phyloP scores from a whole-genome alignment of 1,139 yeast genomes.

The Geotrichum fermentans region DNA sequence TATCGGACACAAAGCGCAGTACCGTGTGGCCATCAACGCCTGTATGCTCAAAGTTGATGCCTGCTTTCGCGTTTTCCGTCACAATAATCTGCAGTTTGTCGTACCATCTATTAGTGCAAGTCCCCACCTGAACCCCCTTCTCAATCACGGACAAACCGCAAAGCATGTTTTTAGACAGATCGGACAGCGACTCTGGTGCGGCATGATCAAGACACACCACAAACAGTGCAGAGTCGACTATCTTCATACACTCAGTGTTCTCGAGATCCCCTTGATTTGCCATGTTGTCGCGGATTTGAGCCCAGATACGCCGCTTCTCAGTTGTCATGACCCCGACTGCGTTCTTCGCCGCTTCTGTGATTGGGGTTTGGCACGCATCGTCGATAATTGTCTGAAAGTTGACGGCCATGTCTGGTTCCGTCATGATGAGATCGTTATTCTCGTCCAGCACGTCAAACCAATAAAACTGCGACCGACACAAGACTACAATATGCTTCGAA shows the following conservation, averaged over 20 bases:
- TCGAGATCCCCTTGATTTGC: constrained; percentile 28
- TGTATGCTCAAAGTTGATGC: constrained; percentile 89
- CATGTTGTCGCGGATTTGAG: constrained; percentile 55
- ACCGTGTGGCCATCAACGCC: constrained; percentile 97
- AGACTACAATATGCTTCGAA: constrained; percentile 76
- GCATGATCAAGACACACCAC: constrained; percentile 78
- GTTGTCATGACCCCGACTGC: constrained; percentile 88
- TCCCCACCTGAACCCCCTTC: constrained; percentile 85
- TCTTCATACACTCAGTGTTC: constrained; percentile 65
- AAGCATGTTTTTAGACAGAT: constrained; percentile 73
- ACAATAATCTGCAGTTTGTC: constrained; percentile 85
- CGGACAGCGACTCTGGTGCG: constrained; percentile 59
- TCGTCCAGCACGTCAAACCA: constrained; percentile 89
- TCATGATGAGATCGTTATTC: constrained; percentile 60
- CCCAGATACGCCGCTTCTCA: constrained; percentile 84
- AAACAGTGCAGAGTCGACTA: constrained; percentile 76
- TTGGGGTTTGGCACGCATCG: constrained; percentile 60
- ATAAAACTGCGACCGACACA: constrained; percentile 81
- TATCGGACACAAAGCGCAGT: constrained; percentile 78
- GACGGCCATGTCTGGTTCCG: constrained; percentile 68
- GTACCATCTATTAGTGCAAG: constrained; percentile 93
- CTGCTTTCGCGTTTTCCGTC: constrained; percentile 89
- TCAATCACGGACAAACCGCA: constrained; percentile 79
- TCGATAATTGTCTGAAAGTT: constrained; percentile 71
- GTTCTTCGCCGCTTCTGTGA: constrained; percentile 66